A percentile compares a stretch with the other conserved stretches of the same genome.
phyloP scores from a whole-genome alignment of 2,329 filamentous ascomycete species.

The Lecanicillium sp. region DNA sequence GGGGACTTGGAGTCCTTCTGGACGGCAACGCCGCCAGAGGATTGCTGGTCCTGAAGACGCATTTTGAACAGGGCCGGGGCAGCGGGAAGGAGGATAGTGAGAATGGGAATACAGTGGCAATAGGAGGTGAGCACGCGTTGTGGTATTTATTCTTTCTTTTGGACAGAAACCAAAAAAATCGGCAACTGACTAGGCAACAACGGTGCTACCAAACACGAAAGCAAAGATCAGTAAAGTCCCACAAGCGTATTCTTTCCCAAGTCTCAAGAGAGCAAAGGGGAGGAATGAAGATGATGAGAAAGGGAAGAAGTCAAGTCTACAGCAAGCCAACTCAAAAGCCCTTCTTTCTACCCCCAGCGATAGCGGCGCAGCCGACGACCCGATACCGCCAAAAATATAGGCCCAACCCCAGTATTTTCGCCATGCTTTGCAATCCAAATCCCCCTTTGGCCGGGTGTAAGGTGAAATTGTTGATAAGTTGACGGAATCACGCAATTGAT shows the following conservation, averaged over 20 bases:
- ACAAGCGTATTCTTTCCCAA: neutral
- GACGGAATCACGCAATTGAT: constrained; percentile 31
- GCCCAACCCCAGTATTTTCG: neutral
- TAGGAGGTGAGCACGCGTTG: too few relatives aligned
- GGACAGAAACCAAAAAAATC: neutral
- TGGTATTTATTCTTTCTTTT: neutral
- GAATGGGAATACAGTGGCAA: constrained; percentile 2
- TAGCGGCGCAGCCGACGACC: neutral
- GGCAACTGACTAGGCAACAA: too few relatives aligned
- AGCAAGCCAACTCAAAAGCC: neutral
- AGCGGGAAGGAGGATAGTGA: constrained; percentile 9
- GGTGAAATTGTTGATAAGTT: constrained; percentile 26
- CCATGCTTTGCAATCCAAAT: neutral
- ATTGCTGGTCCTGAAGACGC: constrained; percentile 29
- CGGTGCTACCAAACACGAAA: constrained; percentile 5
- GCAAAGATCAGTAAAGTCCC: neutral
- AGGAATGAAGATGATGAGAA: constrained; percentile 1
- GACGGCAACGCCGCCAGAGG: constrained; percentile 26
- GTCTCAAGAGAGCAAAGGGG: neutral
- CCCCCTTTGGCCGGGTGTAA: neutral
- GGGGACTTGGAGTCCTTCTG: constrained; percentile 21
- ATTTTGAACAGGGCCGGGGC: constrained; percentile 13
- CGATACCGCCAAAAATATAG: neutral
- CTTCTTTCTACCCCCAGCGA: neutral
- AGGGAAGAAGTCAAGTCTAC: neutral